Percentiles rank a stretch among this genome's conserved stretches.
These are phyloP conservation scores for Ophiostoma sp. DNA, from an alignment of 2,329 filamentous ascomycete genomes.

Conservation along the genomic window DNA sequence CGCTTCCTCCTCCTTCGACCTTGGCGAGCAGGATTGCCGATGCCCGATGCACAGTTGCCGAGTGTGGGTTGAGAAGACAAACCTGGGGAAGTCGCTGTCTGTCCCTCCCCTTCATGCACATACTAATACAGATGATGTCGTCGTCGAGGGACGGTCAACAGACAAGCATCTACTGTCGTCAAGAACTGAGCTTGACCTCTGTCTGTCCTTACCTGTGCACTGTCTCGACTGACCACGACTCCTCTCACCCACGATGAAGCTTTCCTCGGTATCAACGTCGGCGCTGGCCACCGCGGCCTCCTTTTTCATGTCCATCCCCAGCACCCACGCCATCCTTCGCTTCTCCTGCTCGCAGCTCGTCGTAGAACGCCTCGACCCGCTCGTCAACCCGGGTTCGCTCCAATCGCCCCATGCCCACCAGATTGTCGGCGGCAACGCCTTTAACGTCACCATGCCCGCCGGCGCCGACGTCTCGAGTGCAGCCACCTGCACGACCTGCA, in stretches of 20 bases:
- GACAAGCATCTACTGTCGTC: neutral
- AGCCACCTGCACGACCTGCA: slow-evolving; percentile 34
- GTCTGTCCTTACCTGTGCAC: neutral
- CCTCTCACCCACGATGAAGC: neutral
- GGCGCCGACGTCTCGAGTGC: slow-evolving; percentile 24
- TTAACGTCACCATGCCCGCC: slow-evolving; percentile 41
- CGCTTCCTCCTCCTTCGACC: neutral
- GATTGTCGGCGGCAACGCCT: slow-evolving; percentile 43
- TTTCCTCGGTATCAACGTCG: neutral
- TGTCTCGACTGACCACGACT: neutral
- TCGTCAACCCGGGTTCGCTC: slow-evolving; percentile 40
- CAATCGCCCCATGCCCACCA: slow-evolving; percentile 43
- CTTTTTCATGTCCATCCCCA: neutral
- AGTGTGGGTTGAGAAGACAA: neutral
- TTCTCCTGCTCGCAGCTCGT: slow-evolving; percentile 34
- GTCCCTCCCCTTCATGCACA: neutral
- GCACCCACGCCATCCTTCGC: slow-evolving; percentile 1
- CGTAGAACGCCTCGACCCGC: slow-evolving; percentile 33
- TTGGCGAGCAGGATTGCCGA: neutral
- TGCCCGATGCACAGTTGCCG: neutral
- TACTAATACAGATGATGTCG: neutral
- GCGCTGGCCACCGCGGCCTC: neutral
- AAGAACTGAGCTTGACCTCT: neutral
- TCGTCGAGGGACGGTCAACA: neutral
- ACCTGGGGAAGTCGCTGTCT: neutral